Percentiles rank a stretch among this genome's conserved stretches.
Conservation (phyloP, 2,329 filamentous ascomycete species). For the Paradendryphiella salina region DNA sequence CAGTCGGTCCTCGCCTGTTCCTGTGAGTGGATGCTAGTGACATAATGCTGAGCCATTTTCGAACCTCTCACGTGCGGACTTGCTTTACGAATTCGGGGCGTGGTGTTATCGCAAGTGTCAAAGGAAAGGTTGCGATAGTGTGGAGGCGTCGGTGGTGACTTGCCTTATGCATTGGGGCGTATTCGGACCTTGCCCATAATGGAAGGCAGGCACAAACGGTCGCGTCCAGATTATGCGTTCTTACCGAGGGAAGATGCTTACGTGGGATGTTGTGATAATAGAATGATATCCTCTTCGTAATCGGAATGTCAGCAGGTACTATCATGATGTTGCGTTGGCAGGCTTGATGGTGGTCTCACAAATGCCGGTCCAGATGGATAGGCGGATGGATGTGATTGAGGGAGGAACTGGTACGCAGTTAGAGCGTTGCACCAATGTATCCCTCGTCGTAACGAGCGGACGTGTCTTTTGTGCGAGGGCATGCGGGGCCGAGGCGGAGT, state of each 20-base stretch:
- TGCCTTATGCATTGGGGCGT: constrained; percentile 13
- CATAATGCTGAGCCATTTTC: neutral
- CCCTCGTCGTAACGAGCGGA: constrained; percentile 8
- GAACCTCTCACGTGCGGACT: neutral
- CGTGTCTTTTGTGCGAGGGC: constrained; percentile 10
- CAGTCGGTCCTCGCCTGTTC: neutral
- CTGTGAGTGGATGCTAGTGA: too few relatives aligned
- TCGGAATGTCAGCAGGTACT: neutral
- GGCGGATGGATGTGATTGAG: constrained; percentile 11
- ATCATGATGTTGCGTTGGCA: neutral
- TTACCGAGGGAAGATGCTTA: constrained; percentile 5
- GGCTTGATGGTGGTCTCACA: neutral
- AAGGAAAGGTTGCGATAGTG: constrained; percentile 4
- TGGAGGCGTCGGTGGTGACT: constrained; percentile 15
- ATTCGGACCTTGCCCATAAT: constrained; percentile 12
- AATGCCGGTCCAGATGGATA: constrained; percentile 1
- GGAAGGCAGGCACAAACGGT: constrained; percentile 16
- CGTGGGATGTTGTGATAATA: constrained; percentile 1
- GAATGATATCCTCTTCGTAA: neutral
- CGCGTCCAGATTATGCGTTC: neutral
- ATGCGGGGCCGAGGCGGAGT: constrained; percentile 2
- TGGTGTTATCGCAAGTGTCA: neutral
- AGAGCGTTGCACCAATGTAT: constrained; percentile 16
- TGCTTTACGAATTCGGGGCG: neutral
- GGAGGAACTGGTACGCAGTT: constrained; percentile 10